Percentiles rank a stretch among this genome's conserved stretches.
Evolutionary conservation across 495 filamentous ascomycete genomes (phyloP).

Genomic region (Penicillium argentinense): DNA sequence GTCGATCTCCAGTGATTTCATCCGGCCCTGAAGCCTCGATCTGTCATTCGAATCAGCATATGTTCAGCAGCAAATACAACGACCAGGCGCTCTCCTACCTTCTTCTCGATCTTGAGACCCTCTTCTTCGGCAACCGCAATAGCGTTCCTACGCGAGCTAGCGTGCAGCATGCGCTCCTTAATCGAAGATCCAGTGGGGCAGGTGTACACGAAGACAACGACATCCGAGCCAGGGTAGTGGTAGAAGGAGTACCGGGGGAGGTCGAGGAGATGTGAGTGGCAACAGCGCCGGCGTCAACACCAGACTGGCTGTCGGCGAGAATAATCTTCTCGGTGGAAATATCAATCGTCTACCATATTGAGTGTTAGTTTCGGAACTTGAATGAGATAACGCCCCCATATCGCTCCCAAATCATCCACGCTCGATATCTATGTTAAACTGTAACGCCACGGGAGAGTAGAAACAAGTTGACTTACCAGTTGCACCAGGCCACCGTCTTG

Average conservation of each 20-base stretch:
- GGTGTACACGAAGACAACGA: constrained; percentile 91
- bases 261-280: constrained; percentile 66
- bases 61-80: too few species aligned
- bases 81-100: too few species aligned
- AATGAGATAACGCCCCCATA: constrained; percentile 5
- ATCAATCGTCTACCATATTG: constrained; percentile 52
- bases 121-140: constrained; percentile 67
- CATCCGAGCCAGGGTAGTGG: constrained; percentile 61
- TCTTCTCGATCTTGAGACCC: constrained; percentile 73
- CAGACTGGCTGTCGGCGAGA: constrained; percentile 57
- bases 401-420: constrained; percentile 7
- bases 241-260: constrained; percentile 93
- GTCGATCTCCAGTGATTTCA: constrained; percentile 70
- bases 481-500: constrained; percentile 68
- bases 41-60: constrained; percentile 5
- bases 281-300: constrained; percentile 54
- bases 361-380: constrained; percentile 21
- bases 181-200: constrained; percentile 79
- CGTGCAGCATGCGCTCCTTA: constrained; percentile 94
- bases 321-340: constrained; percentile 74
- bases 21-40: constrained; percentile 45
- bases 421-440: neutral
- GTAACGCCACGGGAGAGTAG: too few species aligned
- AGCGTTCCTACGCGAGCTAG: constrained; percentile 73
- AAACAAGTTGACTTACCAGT: constrained; percentile 60